Percentiles rank a stretch among this genome's conserved stretches.
phyloP scores from a whole-genome alignment of 805 yeast genomes.

The Teunomyces pallodes region DNA sequence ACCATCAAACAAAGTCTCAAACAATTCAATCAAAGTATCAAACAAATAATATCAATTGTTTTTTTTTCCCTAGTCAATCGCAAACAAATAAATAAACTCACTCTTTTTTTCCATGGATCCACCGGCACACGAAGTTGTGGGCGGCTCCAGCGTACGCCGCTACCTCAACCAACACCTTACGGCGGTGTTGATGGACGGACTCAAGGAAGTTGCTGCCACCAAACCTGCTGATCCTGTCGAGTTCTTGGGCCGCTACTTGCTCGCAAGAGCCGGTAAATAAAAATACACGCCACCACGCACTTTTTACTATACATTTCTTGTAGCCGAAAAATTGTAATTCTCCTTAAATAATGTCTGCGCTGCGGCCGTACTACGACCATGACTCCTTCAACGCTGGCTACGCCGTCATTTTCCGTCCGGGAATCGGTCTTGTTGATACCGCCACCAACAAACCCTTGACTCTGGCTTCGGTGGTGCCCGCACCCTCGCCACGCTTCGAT shows the following conservation, averaged over 20 bases:
- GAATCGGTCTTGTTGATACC: conserved; percentile 57
- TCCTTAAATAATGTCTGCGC: conserved; percentile 10
- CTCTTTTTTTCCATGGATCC: background rate
- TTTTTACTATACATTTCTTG: background rate
- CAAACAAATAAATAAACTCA: background rate
- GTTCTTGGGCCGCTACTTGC: conserved; percentile 53
- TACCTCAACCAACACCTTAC: conserved; percentile 67
- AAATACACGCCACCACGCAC: background rate
- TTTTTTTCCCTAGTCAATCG: too few relatives aligned
- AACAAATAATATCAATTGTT: too few relatives aligned
- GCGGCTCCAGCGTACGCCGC: conserved; percentile 70
- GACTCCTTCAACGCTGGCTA: conserved; percentile 65
- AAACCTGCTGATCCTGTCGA: conserved; percentile 56
- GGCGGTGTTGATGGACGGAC: conserved; percentile 61
- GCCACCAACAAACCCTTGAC: conserved; percentile 35
- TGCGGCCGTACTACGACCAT: conserved; percentile 73
- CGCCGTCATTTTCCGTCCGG: conserved; percentile 57
- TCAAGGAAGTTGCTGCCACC: conserved; percentile 49
- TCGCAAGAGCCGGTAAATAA: conserved; percentile 16
- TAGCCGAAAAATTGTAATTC: background rate
- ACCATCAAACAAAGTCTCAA: too few relatives aligned
- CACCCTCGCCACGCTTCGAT: conserved; percentile 7
- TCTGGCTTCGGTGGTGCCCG: conserved; percentile 6
- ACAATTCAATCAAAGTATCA: too few relatives aligned
- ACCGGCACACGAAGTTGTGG: conserved; percentile 53